Evolutionary conservation across 116 monocot genomes (phyloP).

Genomic region (Trichopus zeylanicus): DNA sequence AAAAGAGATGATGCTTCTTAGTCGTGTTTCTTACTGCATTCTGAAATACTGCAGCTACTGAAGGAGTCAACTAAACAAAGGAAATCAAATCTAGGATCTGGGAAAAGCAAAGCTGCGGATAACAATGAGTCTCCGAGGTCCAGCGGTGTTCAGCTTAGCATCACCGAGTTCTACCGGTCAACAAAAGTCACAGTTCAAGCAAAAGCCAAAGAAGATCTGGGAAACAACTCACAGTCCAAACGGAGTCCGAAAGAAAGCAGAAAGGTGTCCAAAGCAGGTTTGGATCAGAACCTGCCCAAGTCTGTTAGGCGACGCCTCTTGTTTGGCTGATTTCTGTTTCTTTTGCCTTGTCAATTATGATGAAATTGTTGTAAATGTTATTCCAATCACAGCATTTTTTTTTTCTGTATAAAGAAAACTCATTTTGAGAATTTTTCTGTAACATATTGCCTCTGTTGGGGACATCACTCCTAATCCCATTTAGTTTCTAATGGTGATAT

Average conservation of each 20-base stretch:
- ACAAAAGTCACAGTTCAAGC: slow-evolving; percentile 25
- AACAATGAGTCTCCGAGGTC: slow-evolving; percentile 21
- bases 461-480: too few relatives aligned
- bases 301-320: slow-evolving; percentile 60
- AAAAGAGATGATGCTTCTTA: too few relatives aligned
- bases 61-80: slow-evolving; percentile 42
- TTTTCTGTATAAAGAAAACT: too few relatives aligned
- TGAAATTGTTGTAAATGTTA: background rate
- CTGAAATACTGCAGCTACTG: slow-evolving; percentile 21
- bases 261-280: slow-evolving; percentile 12
- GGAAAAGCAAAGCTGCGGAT: slow-evolving; percentile 9
- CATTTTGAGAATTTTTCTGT: too few relatives aligned
- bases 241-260: slow-evolving; percentile 8
- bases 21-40: background rate
- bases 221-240: slow-evolving; percentile 6
- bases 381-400: too few relatives aligned
- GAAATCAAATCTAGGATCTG: slow-evolving; percentile 14
- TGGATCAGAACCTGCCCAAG: slow-evolving; percentile 45
- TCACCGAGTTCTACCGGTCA: slow-evolving; percentile 81
- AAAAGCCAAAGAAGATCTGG: slow-evolving; percentile 15
- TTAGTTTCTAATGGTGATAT: too few relatives aligned
- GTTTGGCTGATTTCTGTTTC: slow-evolving; percentile 33
- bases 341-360: slow-evolving; percentile 12
- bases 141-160: slow-evolving; percentile 59
- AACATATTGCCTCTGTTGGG: too few relatives aligned